These are phyloP conservation scores for Diaporthe capsici DNA, from an alignment of 2,329 filamentous ascomycete genomes.

Conservation along the genomic window DNA sequence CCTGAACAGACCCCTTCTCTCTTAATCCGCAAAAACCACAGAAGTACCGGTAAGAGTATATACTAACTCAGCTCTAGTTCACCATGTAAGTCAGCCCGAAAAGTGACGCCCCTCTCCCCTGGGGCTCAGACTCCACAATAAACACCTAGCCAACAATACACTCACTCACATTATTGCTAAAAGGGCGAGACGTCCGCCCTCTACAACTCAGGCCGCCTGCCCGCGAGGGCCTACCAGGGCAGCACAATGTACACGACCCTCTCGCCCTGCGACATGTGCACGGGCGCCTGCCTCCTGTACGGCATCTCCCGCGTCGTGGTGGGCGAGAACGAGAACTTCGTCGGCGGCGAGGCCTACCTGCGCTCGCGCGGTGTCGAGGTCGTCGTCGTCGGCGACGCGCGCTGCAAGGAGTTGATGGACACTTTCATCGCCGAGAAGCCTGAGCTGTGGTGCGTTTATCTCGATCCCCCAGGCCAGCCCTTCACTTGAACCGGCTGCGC, in stretches of 20 bases:
- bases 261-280: constrained; percentile 87
- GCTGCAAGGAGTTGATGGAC: constrained; percentile 78
- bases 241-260: constrained; percentile 89
- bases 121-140: too few species aligned
- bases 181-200: constrained; percentile 84
- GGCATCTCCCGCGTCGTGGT: constrained; percentile 81
- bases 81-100: neutral
- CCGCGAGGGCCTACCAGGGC: constrained; percentile 76
- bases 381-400: constrained; percentile 75
- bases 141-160: neutral
- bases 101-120: too few species aligned
- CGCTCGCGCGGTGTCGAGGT: constrained; percentile 78
- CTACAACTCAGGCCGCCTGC: constrained; percentile 79
- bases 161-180: neutral
- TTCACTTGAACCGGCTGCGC: neutral
- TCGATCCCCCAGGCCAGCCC: neutral
- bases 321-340: constrained; percentile 82
- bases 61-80: neutral
- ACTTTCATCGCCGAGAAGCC: constrained; percentile 81
- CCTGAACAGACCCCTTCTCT: neutral
- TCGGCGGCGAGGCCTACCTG: constrained; percentile 81
- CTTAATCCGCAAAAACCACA: neutral
- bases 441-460: constrained; percentile 73
- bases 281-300: constrained; percentile 83
- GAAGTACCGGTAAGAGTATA: neutral